Conservation (phyloP, 192 early-diverging fungal genomes). For the Ambispora gerdemannii region DNA sequence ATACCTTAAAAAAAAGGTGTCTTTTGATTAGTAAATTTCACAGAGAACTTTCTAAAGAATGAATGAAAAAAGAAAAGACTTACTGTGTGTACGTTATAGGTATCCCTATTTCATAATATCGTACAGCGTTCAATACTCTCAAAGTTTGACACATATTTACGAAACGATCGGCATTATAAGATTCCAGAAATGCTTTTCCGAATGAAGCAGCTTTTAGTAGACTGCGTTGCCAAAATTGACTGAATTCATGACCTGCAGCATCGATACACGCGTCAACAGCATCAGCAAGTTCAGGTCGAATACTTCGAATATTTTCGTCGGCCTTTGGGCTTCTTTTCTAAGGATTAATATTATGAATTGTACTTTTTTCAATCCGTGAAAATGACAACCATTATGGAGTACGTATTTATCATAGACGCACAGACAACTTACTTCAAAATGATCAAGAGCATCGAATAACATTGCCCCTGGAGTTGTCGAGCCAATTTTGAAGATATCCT, state of each 20-base stretch:
- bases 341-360: too few relatives aligned
- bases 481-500: conserved; percentile 90
- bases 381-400: too few relatives aligned
- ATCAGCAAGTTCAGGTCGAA: conserved; percentile 70
- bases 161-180: conserved; percentile 80
- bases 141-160: conserved; percentile 83
- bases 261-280: conserved; percentile 92
- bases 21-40: too few relatives aligned
- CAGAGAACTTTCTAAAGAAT: background rate
- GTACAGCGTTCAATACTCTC: conserved; percentile 87
- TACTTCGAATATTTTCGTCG: conserved; percentile 92
- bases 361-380: too few relatives aligned
- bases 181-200: conserved; percentile 89
- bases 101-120: conserved; percentile 81
- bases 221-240: conserved; percentile 71
- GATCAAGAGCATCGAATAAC: conserved; percentile 79
- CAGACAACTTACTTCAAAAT: conserved; percentile 57
- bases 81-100: conserved; percentile 87
- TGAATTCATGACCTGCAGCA: conserved; percentile 87
- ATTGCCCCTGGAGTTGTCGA: conserved; percentile 92
- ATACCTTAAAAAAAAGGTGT: conserved; percentile 47
- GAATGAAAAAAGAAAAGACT: conserved; percentile 24
- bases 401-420: too few relatives aligned
- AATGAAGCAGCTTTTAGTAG: conserved; percentile 88
- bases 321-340: conserved; percentile 79